phyloP scores from a whole-genome alignment of 2,329 filamentous ascomycete species.

The Pezicula carpinea region DNA sequence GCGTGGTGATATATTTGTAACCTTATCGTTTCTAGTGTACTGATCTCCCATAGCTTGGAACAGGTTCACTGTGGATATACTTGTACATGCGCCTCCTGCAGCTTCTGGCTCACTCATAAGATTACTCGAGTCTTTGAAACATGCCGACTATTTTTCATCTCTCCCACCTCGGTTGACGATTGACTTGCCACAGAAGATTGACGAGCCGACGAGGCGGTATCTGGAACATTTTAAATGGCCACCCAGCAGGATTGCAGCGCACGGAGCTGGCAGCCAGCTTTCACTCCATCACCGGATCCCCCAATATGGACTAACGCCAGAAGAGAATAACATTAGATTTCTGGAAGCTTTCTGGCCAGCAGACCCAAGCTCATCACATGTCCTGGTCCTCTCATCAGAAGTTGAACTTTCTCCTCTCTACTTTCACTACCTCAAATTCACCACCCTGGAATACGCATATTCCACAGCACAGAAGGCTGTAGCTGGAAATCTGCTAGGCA shows the following conservation, averaged over 20 bases:
- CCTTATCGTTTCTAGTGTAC: conserved; percentile 1
- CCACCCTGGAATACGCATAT: conserved; percentile 72
- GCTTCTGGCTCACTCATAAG: conserved; percentile 72
- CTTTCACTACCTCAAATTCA: conserved; percentile 81
- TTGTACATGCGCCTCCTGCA: conserved; percentile 69
- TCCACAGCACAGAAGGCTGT: conserved; percentile 47
- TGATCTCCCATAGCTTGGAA: conserved; percentile 62
- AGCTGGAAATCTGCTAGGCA: conserved; percentile 61
- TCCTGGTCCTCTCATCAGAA: conserved; percentile 81
- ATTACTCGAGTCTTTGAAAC: conserved; percentile 69
- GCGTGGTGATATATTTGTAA: background rate
- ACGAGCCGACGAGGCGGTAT: conserved; percentile 58
- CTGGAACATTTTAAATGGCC: conserved; percentile 67
- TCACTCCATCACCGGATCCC: conserved; percentile 72
- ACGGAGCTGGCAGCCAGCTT: conserved; percentile 47
- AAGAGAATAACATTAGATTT: conserved; percentile 70
- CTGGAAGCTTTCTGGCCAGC: conserved; percentile 85
- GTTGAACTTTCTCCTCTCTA: conserved; percentile 75
- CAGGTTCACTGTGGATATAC: conserved; percentile 70
- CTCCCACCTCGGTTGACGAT: conserved; percentile 72
- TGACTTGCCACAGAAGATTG: conserved; percentile 70
- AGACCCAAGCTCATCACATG: conserved; percentile 59
- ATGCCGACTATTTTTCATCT: conserved; percentile 70
- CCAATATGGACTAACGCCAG: conserved; percentile 52
- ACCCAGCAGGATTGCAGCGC: conserved; percentile 32